phyloP scores from a whole-genome alignment of 345 rosid genomes.

The Aquilaria sinensis region DNA sequence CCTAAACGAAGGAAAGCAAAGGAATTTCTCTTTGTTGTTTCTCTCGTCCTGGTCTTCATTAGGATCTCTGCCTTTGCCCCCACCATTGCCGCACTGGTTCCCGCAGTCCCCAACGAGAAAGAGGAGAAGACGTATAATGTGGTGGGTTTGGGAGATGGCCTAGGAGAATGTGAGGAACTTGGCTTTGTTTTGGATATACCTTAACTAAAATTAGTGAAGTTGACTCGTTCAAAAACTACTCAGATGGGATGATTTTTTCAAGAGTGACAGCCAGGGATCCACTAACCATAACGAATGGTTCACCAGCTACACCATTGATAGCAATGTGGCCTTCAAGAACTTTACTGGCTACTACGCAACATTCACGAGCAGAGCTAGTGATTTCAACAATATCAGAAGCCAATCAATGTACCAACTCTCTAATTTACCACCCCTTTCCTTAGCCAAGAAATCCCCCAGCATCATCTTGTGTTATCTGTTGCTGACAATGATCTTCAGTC shows the following conservation, averaged over 20 bases:
- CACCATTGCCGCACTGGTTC: too few species aligned
- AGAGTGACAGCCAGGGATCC: slow-evolving; percentile 37
- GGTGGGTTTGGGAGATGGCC: too few species aligned
- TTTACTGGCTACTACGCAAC: slow-evolving; percentile 48
- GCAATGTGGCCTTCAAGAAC: slow-evolving; percentile 46
- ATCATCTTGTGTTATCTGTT: too few species aligned
- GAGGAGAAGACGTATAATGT: too few species aligned
- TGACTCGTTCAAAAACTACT: slow-evolving; percentile 57
- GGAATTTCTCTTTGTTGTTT: too few species aligned
- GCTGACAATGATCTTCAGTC: too few species aligned
- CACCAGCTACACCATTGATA: slow-evolving; percentile 35
- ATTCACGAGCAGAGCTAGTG: slow-evolving; percentile 47
- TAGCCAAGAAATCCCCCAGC: too few species aligned
- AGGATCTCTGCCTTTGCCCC: too few species aligned
- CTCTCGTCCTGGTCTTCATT: too few species aligned
- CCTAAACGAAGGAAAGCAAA: too few species aligned
- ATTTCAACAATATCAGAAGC: slow-evolving; percentile 37
- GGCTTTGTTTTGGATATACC: slow-evolving; percentile 25
- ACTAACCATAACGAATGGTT: slow-evolving; percentile 30
- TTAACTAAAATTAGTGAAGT: slow-evolving; percentile 23
- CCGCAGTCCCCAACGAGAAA: too few species aligned
- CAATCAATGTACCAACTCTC: slow-evolving; percentile 51
- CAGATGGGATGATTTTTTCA: slow-evolving; percentile 38
- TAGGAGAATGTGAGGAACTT: too few species aligned
- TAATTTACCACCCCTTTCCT: slow-evolving; percentile 23